These are phyloP conservation scores for Fomitiporia mediterranea DNA, from an alignment of 1,284 basidiomycete species.

Conservation along the genomic window DNA sequence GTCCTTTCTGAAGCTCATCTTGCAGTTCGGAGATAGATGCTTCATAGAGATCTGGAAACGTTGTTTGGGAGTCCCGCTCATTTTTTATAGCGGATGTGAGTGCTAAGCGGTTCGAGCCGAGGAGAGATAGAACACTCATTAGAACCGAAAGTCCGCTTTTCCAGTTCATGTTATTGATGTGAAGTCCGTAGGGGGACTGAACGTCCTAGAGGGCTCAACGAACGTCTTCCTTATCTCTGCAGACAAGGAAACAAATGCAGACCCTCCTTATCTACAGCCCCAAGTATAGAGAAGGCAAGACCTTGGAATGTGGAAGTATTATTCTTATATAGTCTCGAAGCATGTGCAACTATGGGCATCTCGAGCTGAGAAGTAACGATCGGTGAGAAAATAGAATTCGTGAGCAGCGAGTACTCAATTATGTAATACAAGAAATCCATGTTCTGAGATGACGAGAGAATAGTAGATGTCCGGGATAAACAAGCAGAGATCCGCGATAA, in stretches of 20 bases:
- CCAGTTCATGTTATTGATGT: not conserved
- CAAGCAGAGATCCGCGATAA: not conserved
- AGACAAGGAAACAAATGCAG: not conserved
- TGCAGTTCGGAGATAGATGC: conserved; percentile 39
- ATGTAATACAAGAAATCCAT: not conserved
- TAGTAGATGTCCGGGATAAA: not conserved
- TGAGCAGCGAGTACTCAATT: not conserved
- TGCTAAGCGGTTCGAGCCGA: not conserved
- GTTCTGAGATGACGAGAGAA: not conserved
- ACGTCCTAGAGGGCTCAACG: not conserved
- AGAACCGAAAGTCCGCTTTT: not conserved
- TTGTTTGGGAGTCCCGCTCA: not conserved
- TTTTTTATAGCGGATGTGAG: not conserved
- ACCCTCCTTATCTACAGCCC: not conserved
- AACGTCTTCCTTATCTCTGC: not conserved
- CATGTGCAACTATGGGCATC: not conserved
- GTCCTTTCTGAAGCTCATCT: conserved; percentile 31
- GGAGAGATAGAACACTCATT: not conserved
- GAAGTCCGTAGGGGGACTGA: not conserved
- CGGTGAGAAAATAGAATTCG: not conserved
- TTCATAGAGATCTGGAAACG: conserved; percentile 38
- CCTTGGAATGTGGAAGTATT: not conserved
- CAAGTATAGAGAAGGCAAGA: not conserved
- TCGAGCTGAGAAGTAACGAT: not conserved
- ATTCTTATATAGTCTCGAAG: not conserved